Evolutionary conservation across 805 yeast species (phyloP).

Genomic region (Cyberlindnera maritima): DNA sequence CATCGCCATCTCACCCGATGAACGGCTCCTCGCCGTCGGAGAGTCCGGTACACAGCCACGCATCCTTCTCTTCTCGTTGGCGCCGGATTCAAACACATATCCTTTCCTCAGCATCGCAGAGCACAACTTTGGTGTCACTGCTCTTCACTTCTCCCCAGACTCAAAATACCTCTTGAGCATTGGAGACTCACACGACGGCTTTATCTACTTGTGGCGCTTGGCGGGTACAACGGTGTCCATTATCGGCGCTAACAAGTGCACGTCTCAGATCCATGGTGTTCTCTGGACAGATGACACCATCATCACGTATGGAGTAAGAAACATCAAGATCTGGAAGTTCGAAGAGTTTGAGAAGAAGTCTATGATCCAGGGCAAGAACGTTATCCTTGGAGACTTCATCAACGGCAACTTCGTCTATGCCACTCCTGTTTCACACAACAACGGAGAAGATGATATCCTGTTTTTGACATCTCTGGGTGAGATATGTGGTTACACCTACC

Average conservation of each 20-base stretch:
- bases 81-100: constrained; percentile 41
- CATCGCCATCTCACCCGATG: constrained; percentile 56
- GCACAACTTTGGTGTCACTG: constrained; percentile 63
- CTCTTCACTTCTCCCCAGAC: constrained; percentile 55
- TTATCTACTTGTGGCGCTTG: constrained; percentile 57
- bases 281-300: constrained; percentile 50
- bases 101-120: constrained; percentile 57
- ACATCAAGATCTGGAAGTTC: constrained; percentile 60
- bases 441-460: constrained; percentile 20
- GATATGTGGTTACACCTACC: constrained; percentile 19
- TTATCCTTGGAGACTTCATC: constrained; percentile 47
- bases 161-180: constrained; percentile 55
- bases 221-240: constrained; percentile 32
- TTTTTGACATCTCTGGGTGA: constrained; percentile 28
- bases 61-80: constrained; percentile 55
- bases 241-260: constrained; percentile 58
- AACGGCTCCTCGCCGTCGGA: constrained; percentile 59
- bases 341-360: constrained; percentile 28
- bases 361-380: constrained; percentile 56
- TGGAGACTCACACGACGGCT: constrained; percentile 71
- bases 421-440: constrained; percentile 25
- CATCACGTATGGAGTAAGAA: constrained; percentile 59
- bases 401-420: constrained; percentile 46
- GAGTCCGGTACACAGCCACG: constrained; percentile 71
- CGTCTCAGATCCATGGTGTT: constrained; percentile 53